These are phyloP conservation scores for Phoma sp. DNA, from an alignment of 2,329 filamentous ascomycete genomes.

Conservation along the genomic window DNA sequence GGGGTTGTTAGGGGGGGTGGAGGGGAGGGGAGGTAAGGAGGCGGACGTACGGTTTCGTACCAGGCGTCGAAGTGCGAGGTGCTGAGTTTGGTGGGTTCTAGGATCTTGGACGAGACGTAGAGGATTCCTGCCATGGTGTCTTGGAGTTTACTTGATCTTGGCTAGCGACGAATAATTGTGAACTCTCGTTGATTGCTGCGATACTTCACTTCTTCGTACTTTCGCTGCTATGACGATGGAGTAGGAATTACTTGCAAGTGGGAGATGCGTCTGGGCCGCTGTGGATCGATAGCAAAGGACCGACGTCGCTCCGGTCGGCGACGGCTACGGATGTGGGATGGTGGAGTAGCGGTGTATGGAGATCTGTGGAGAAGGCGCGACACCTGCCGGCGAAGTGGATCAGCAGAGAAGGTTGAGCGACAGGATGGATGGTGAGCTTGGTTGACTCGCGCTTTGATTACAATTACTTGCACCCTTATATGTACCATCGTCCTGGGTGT, in stretches of 20 bases:
- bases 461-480: slow-evolving; percentile 13
- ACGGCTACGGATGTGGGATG: neutral
- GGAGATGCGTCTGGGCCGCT: neutral
- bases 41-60: slow-evolving; percentile 5
- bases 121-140: slow-evolving; percentile 4
- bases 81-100: neutral
- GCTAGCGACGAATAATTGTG: neutral
- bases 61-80: neutral
- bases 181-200: neutral
- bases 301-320: slow-evolving; percentile 3
- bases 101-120: slow-evolving; percentile 1
- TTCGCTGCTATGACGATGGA: neutral
- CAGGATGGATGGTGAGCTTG: neutral
- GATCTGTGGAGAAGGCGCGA: slow-evolving; percentile 5
- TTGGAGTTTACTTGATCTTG: neutral
- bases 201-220: neutral
- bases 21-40: too few relatives aligned
- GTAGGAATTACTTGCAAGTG: neutral
- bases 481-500: slow-evolving; percentile 12
- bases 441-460: slow-evolving; percentile 10
- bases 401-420: neutral
- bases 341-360: slow-evolving; percentile 2
- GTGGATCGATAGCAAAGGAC: slow-evolving; percentile 8
- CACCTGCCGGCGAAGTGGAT: too few relatives aligned
- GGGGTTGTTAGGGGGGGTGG: neutral